Conservation (phyloP, 768 basidiomycete genomes). For the Tylopilus plumbeoviolaceoides region DNA sequence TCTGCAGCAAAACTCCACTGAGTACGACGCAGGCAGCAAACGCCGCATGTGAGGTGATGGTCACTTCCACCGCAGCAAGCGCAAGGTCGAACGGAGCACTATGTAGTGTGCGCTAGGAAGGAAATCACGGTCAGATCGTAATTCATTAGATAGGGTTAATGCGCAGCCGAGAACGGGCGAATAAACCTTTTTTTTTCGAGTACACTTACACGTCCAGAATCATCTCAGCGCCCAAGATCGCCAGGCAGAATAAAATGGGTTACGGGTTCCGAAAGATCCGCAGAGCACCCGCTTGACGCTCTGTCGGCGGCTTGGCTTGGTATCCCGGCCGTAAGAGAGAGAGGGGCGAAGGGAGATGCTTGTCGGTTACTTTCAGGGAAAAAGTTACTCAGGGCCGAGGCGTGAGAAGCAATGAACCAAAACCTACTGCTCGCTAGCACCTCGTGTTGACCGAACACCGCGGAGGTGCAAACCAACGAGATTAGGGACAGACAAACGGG, state of each 20-base stretch:
- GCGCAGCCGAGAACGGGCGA: not conserved
- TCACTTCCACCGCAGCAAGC: constrained; percentile 70
- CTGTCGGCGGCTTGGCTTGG: constrained; percentile 3
- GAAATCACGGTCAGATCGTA: not conserved
- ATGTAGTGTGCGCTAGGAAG: constrained; percentile 48
- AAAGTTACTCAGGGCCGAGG: constrained; percentile 2
- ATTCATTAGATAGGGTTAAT: not conserved
- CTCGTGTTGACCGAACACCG: constrained; percentile 58
- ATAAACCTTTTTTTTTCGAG: constrained; percentile 2
- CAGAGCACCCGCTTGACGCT: constrained; percentile 7
- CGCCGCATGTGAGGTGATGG: constrained; percentile 77
- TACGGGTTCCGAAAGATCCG: constrained; percentile 70
- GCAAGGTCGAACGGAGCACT: constrained; percentile 77
- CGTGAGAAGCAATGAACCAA: not conserved
- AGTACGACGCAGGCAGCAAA: constrained; percentile 82
- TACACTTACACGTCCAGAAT: constrained; percentile 55
- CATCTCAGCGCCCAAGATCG: constrained; percentile 52
- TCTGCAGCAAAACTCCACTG: constrained; percentile 85
- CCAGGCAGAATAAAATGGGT: constrained; percentile 51
- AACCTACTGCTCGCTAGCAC: constrained; percentile 63
- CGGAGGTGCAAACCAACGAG: constrained; percentile 53
- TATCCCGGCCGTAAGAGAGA: constrained; percentile 38
- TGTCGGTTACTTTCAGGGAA: constrained; percentile 48
- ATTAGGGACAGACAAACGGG: constrained; percentile 53
- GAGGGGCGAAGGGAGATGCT: constrained; percentile 53